A percentile compares a stretch with the other conserved stretches of the same genome.
These are phyloP conservation scores for Candida sp. DNA, from an alignment of 1,139 yeast genomes.

Conservation along the genomic window DNA sequence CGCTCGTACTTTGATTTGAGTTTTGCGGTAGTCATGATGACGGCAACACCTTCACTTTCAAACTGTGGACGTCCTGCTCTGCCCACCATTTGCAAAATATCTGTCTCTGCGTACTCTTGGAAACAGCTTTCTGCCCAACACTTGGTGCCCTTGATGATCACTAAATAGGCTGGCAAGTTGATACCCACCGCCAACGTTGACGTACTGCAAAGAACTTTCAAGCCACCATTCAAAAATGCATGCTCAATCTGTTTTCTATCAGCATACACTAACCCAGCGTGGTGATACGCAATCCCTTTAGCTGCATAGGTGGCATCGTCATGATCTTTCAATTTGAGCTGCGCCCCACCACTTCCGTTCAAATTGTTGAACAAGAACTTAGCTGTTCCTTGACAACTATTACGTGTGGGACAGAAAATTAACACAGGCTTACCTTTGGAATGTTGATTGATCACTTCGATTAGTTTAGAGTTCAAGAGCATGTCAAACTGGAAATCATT, in stretches of 20 bases:
- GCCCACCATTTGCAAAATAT: constrained; percentile 65
- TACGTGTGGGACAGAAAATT: constrained; percentile 58
- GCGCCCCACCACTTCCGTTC: not conserved
- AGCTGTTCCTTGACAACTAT: constrained; percentile 50
- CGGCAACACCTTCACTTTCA: constrained; percentile 54
- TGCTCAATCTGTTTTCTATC: constrained; percentile 52
- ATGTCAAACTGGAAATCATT: constrained; percentile 51
- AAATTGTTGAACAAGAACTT: constrained; percentile 28
- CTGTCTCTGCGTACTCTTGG: constrained; percentile 59
- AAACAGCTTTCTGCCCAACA: constrained; percentile 50
- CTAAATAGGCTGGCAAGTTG: constrained; percentile 65
- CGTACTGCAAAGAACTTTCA: constrained; percentile 55
- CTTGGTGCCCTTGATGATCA: constrained; percentile 61
- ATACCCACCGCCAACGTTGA: constrained; percentile 68
- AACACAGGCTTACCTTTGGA: constrained; percentile 46
- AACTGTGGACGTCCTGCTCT: constrained; percentile 63
- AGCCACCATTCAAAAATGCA: constrained; percentile 43
- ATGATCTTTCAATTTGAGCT: constrained; percentile 23
- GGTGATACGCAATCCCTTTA: constrained; percentile 56
- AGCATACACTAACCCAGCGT: constrained; percentile 54
- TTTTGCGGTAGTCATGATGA: constrained; percentile 50
- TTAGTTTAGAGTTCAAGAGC: constrained; percentile 38
- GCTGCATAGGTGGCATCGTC: constrained; percentile 27
- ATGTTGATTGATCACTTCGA: constrained; percentile 37
- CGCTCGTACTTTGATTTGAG: constrained; percentile 40